Percentiles rank a stretch among this genome's conserved stretches.
phyloP scores from a whole-genome alignment of 78 protist species.

The Dictyostelium firmibasis region DNA sequence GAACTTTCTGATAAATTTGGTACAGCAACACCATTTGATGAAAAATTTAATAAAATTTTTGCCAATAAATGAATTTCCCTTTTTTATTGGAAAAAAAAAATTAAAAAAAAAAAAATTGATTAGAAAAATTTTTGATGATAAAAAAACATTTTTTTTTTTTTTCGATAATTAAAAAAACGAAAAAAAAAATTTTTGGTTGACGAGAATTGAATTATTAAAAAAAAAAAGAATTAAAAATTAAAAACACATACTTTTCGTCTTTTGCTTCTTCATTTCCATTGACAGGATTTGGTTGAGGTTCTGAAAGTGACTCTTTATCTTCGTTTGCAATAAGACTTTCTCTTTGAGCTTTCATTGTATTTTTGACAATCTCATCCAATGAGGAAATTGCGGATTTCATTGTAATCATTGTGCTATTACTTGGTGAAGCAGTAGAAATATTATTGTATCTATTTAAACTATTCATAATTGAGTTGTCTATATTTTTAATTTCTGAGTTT shows the following conservation, averaged over 20 bases:
- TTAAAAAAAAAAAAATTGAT: background rate
- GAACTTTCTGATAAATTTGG: constrained; percentile 44
- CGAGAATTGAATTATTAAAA: background rate
- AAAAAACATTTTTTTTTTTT: background rate
- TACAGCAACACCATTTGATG: constrained; percentile 36
- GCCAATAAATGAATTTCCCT: constrained; percentile 64
- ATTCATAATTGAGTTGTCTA: background rate
- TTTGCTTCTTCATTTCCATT: background rate
- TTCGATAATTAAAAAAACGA: background rate
- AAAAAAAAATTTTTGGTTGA: background rate
- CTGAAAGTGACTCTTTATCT: background rate
- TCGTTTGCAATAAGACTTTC: background rate
- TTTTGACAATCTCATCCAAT: background rate
- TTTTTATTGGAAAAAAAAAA: background rate
- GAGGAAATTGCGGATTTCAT: constrained; percentile 7
- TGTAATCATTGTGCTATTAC: background rate
- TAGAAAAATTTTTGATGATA: background rate
- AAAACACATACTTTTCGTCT: constrained; percentile 17
- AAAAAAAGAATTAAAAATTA: background rate
- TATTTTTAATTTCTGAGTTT: background rate
- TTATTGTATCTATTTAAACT: background rate
- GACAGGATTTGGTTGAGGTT: background rate
- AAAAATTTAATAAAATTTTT: constrained; percentile 62
- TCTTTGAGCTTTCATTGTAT: background rate
- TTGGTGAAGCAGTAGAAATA: background rate